Base-by-base conservation (phyloP, 495 filamentous ascomycete genomes). In the Penicillium riverlandense region DNA sequence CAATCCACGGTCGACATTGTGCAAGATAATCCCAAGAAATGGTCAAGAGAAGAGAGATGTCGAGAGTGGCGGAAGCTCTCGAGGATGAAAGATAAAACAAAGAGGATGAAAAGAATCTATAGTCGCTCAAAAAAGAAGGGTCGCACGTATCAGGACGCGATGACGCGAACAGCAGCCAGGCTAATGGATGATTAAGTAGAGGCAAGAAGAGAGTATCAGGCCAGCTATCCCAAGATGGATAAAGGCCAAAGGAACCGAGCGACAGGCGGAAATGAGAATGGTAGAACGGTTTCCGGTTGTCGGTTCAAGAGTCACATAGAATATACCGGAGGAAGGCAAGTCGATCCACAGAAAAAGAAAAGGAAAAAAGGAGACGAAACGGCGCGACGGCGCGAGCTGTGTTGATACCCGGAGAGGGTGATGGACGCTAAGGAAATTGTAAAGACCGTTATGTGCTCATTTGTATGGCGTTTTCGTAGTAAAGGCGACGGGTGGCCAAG, bases 371-470 rank as follows among this genome's bases (percentile, higher is more conserved):
- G 53, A 57, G 62, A 54, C 45, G 61, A 58, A 55, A 38, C 49
- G 63, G 71, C 63, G 70, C 70, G 67, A 49, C 11, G 49, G 54
- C 59, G 67, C 67, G 66, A 22, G 54, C 37, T 58, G 65, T 53
- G 54, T 22, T 63, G 47, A 56, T 66, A 71, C 72, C 74, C 63
- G 34, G 39, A 50, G 42, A 59, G 72, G 67, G 66, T 67, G 59
- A 57, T 71, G 63, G 69, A 72, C 59, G 58, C 48, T 59, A 68
- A 64, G 71, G 71, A 69, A 67, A 62, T 43, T 58, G 66, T 70
- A 75, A 70, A 64, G 67, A 72, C 78, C 74, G 77, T 85, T 81
- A 84, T 79, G 64, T 69, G 68, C 74, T 79, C 79, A 84, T 84
- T 63, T 58, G 71, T 74, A 73, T 71, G 69, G 76, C 65, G 65